Evolutionary conservation across 1,139 yeast genomes (phyloP).

Genomic region (Suhomyces atakaporum): DNA sequence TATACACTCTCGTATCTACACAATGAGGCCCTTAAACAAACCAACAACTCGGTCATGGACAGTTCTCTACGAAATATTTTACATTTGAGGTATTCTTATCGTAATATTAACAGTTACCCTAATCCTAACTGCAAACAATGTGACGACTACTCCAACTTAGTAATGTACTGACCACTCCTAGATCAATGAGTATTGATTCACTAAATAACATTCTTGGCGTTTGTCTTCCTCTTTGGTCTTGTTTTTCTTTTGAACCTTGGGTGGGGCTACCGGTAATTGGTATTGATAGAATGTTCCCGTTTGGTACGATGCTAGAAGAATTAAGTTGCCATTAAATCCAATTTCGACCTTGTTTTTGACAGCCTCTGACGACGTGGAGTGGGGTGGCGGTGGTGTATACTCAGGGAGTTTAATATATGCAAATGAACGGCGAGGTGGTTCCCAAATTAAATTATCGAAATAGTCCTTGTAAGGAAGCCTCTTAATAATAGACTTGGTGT

Average conservation of each 20-base stretch:
- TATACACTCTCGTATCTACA: too few relatives aligned
- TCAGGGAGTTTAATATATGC: slow-evolving; percentile 45
- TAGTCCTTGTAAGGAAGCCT: slow-evolving; percentile 47
- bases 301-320: slow-evolving; percentile 43
- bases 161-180: slow-evolving; percentile 1
- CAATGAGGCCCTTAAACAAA: too few relatives aligned
- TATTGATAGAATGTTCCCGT: slow-evolving; percentile 45
- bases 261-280: slow-evolving; percentile 28
- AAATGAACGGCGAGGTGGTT: slow-evolving; percentile 48
- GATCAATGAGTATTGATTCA: slow-evolving; percentile 26
- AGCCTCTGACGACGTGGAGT: slow-evolving; percentile 9
- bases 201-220: slow-evolving; percentile 34
- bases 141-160: background rate
- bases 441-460: slow-evolving; percentile 46
- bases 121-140: background rate
- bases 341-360: slow-evolving; percentile 31
- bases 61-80: too few relatives aligned
- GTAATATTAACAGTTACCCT: too few relatives aligned
- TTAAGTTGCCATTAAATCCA: slow-evolving; percentile 39
- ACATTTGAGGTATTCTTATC: too few relatives aligned
- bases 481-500: slow-evolving; percentile 42
- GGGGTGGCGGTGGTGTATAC: slow-evolving; percentile 21
- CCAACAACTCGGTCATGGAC: too few relatives aligned
- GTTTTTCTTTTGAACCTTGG: slow-evolving; percentile 2
- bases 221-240: slow-evolving; percentile 22